Percentiles rank a stretch among this genome's conserved stretches.
Conservation (phyloP, 768 basidiomycete genomes). For the Rhizopogon vinicolor region DNA sequence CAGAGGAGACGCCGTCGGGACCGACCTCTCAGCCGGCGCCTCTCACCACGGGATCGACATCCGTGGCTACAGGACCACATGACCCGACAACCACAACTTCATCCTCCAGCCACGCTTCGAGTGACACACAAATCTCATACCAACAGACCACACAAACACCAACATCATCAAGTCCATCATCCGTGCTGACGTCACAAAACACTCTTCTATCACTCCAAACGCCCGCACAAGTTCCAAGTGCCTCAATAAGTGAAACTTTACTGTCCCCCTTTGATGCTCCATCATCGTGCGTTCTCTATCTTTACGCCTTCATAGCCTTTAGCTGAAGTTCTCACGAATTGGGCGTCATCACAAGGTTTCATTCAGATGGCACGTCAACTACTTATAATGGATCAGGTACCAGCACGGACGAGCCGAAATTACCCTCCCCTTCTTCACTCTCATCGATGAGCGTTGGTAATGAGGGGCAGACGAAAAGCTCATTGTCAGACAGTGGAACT, state of each 20-base stretch:
- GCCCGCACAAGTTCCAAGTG: not conserved
- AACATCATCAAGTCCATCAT: not conserved
- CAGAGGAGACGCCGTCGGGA: no score
- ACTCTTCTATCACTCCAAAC: not conserved
- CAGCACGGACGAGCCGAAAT: not conserved
- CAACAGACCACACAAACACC: not conserved
- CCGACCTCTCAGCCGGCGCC: no score
- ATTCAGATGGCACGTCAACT: not conserved
- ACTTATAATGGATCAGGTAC: not conserved
- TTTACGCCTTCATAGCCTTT: not conserved
- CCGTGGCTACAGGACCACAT: not conserved
- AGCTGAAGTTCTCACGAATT: not conserved
- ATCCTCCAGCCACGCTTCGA: not conserved
- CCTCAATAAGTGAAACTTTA: not conserved
- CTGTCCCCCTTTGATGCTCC: not conserved
- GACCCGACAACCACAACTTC: not conserved
- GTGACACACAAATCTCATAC: not conserved
- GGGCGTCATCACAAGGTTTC: not conserved
- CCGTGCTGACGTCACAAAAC: not conserved
- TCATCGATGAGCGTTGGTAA: not conserved
- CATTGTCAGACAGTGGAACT: not conserved
- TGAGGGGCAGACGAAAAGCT: not conserved
- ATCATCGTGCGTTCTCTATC: conserved; percentile 1
- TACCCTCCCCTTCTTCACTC: not conserved
- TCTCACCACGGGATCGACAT: not conserved